Evolutionary conservation across 371 early-diverging fungal species (phyloP), one percentile per base, ranked within the genome.

Genomic region (Cokeromyces recurvatus): DNA sequence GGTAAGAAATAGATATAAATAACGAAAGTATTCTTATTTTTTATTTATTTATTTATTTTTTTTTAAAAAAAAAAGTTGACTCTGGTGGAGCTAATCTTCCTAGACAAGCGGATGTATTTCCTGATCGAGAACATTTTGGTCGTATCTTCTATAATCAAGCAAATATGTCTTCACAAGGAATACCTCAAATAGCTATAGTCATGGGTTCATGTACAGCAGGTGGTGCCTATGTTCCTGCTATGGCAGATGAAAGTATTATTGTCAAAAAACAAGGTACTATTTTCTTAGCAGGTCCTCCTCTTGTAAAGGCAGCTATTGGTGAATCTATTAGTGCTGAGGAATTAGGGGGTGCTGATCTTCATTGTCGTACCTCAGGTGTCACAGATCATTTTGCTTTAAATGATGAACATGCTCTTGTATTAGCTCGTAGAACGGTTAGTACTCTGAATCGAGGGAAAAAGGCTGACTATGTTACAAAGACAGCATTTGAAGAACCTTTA

Each of bases 201-300:
- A 78, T 98, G 81, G 98, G 98, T 9, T 92, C 92, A 7, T 98
- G 97, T 79, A 95, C 96, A n/a, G 98, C 98, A 19, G 98, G 93
- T 59, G 97, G 98, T 50, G 98, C 98, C 6, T 98, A 98, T 64
- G 95, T 96, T 15, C 98, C 98, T 32, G 97, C 97, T 22, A 98
- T 98, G 98, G 92, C 97, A 15, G 97, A 97, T 55, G 97, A 98
- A 71, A 90, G 89, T 71, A 87, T 98, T 50, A 98, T 98, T 68
- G 97, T 98, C 38, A 74, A 78, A 44, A 89, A 91, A 38, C 95
- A 98, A 68, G 98, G 98, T 15, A 98, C 98, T 9, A 95, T 98
- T 55, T 98, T 98, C 77, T 79, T 97, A 66, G 98, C 84, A 10
- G 98, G 98, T 2, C 98, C 98, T 38, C 98, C 98, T 34, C 65